Evolutionary conservation across 176 grass and related monocot species (phyloP).

Genomic region (Musa beccarii): DNA sequence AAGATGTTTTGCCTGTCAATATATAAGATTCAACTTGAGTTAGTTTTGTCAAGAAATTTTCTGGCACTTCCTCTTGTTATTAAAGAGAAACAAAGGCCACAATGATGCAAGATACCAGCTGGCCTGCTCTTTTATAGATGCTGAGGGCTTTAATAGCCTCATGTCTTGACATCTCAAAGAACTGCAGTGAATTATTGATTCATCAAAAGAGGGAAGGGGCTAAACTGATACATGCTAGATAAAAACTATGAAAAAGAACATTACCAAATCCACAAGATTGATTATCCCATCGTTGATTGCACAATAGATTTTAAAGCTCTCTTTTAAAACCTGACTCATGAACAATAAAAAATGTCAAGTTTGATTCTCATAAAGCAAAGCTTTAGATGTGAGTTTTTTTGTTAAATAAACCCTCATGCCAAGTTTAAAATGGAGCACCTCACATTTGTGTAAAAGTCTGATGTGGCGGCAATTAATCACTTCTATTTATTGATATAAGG

Average conservation of each 20-base stretch:
- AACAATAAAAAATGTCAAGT: neutral
- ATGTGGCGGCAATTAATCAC: no score
- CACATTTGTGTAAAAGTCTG: neutral
- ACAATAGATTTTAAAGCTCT: constrained; percentile 90
- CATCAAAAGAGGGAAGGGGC: neutral
- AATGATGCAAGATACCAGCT: constrained; percentile 31
- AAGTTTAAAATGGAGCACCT: neutral
- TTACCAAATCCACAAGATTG: constrained; percentile 73
- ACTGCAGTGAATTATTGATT: constrained; percentile 31
- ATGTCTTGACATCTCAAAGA: constrained; percentile 74
- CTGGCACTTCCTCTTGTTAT: neutral
- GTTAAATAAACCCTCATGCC: neutral
- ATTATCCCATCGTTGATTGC: constrained; percentile 86
- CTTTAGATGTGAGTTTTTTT: neutral
- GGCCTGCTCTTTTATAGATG: constrained; percentile 65
- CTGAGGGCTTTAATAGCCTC: constrained; percentile 73
- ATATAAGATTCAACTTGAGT: neutral
- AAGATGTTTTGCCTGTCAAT: constrained; percentile 54
- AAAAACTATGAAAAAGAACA: neutral
- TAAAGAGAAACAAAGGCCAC: neutral
- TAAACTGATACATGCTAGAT: neutral
- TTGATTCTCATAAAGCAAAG: neutral
- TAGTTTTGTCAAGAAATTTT: neutral
- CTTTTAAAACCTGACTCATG: constrained; percentile 54
- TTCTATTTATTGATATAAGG: no score